phyloP scores from a whole-genome alignment of 108 stramenopile genomes.

The Stephanodiscus triporus region DNA sequence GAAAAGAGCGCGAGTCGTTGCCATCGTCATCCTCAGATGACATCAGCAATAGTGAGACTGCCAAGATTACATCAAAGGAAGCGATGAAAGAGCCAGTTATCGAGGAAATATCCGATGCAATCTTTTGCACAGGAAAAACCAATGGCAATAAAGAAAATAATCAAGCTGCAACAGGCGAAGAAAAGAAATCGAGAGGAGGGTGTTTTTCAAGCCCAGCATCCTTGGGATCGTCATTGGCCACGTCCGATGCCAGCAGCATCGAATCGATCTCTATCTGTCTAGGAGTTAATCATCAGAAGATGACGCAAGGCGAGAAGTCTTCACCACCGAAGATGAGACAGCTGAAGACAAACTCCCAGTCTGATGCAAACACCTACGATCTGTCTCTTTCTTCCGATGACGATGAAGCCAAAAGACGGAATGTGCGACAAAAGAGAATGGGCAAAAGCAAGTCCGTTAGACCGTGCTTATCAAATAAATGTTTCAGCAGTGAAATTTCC shows the following conservation, averaged over 20 bases:
- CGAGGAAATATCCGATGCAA: background rate
- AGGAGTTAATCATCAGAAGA: background rate
- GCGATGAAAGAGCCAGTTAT: background rate
- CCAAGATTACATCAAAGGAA: background rate
- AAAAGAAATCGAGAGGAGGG: background rate
- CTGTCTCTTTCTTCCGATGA: background rate
- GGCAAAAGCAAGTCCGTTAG: background rate
- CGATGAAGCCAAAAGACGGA: background rate
- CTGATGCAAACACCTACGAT: conserved; percentile 1
- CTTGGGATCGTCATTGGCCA: conserved; percentile 1
- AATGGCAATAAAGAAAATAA: conserved; percentile 8
- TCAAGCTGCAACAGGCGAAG: background rate
- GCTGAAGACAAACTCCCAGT: background rate
- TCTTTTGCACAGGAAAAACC: background rate
- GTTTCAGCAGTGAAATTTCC: background rate
- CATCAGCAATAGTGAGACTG: background rate
- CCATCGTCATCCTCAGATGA: background rate
- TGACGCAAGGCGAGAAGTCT: background rate
- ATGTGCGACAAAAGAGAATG: background rate
- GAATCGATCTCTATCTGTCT: background rate
- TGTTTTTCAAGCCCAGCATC: background rate
- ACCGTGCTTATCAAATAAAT: background rate
- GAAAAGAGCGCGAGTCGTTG: conserved; percentile 2
- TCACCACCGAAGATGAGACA: background rate
- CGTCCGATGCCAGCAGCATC: background rate